These are phyloP conservation scores for Mortierella claussenii DNA, from an alignment of 192 early-diverging fungal species.

Conservation along the genomic window DNA sequence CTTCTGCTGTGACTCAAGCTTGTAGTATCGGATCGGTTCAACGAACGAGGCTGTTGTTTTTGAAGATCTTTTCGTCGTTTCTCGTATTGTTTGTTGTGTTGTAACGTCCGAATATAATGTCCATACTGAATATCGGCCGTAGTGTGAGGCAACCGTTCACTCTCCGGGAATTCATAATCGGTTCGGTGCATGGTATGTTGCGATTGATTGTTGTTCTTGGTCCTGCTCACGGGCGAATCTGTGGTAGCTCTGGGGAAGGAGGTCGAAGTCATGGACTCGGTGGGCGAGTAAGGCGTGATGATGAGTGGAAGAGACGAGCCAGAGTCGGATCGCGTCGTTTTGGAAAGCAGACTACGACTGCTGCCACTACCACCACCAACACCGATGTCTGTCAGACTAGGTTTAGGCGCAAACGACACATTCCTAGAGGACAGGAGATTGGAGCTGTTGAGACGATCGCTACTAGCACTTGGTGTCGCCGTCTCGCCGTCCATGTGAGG, in stretches of 20 bases:
- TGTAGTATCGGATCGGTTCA: not conserved
- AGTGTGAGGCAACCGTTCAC: conserved; percentile 11
- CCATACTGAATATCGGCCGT: conserved; percentile 27
- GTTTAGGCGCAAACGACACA: too few relatives aligned
- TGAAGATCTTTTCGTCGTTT: not conserved
- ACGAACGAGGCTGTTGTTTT: not conserved
- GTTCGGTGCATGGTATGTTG: not conserved
- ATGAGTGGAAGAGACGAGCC: conserved; percentile 6
- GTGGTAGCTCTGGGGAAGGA: not conserved
- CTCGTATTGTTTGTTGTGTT: conserved; percentile 33
- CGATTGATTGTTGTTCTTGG: not conserved
- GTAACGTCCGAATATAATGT: conserved; percentile 15
- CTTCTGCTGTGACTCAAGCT: not conserved
- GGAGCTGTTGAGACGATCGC: too few relatives aligned
- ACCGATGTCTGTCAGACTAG: not conserved
- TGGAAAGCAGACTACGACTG: not conserved
- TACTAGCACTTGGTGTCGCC: too few relatives aligned
- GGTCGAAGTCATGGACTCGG: not conserved
- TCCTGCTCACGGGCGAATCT: not conserved
- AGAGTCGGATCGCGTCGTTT: not conserved
- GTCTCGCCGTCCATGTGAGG: too few relatives aligned
- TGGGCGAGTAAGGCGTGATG: conserved; percentile 1
- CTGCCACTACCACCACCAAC: not conserved
- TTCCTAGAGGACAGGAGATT: too few relatives aligned
- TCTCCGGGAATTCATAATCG: conserved; percentile 10